Evolutionary conservation across 176 grass and related monocot genomes (phyloP).

Genomic region (Stipa capillata): DNA sequence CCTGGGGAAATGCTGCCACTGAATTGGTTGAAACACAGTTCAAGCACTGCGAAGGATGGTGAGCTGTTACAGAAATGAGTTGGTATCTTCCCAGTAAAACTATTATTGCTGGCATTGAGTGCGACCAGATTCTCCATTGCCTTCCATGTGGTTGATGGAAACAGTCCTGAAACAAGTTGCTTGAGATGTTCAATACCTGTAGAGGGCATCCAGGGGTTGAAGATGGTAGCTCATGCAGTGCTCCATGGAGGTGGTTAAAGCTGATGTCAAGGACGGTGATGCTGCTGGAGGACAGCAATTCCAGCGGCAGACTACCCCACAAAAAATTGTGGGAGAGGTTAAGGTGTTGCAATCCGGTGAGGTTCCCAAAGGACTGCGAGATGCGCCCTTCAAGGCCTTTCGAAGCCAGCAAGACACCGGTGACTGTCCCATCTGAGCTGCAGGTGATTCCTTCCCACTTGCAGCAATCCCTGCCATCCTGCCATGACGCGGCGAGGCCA

Average conservation of each 20-base stretch:
- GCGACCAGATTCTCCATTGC: slow-evolving; percentile 10
- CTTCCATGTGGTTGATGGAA: slow-evolving; percentile 18
- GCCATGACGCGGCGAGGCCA: no score
- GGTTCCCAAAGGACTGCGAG: background rate
- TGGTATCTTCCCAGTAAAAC: slow-evolving; percentile 16
- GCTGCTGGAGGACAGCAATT: background rate
- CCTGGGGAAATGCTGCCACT: slow-evolving; percentile 1
- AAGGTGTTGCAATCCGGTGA: no score
- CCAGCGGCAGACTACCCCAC: background rate
- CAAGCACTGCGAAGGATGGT: slow-evolving; percentile 4
- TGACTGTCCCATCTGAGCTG: background rate
- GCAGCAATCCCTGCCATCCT: slow-evolving; percentile 34
- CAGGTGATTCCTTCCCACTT: slow-evolving; percentile 30
- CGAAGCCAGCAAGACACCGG: background rate
- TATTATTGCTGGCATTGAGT: slow-evolving; percentile 45
- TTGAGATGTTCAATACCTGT: slow-evolving; percentile 40
- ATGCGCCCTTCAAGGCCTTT: slow-evolving; percentile 3
- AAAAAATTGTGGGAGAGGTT: slow-evolving; percentile 19
- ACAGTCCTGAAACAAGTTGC: slow-evolving; percentile 30
- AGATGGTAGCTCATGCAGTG: background rate
- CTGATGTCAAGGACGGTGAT: slow-evolving; percentile 22
- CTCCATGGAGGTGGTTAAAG: slow-evolving; percentile 26
- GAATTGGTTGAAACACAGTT: slow-evolving; percentile 32
- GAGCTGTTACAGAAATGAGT: background rate
- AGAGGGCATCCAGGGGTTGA: background rate